Evolutionary conservation across 2,329 filamentous ascomycete species (phyloP), one percentile per base, ranked within the genome.

Genomic region (Fusarium mundagurra): DNA sequence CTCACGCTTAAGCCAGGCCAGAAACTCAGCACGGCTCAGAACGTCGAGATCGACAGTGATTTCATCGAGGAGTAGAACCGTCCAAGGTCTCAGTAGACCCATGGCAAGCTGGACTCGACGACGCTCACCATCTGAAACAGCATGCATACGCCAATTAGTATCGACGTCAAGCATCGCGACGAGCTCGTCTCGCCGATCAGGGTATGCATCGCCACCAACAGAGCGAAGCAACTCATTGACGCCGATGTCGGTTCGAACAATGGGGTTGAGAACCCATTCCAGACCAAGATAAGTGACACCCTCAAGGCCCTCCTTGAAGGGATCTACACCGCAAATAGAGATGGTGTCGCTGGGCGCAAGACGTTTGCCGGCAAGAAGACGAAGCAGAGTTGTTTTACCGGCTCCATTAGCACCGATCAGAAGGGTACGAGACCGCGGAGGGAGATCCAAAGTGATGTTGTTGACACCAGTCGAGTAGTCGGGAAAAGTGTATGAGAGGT

Each of bases 231-330:
- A 90, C 75, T 97, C 95, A 8, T 89, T 89, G 8, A 99, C 96
- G 67, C 94, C 94, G 76, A 99, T 98, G 83, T 99, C 96, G 36
- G 93, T 97, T 59, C 96, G 93, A 54, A 98, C 96, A 78, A 98
- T 97, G 55, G 94, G 94, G 86, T 98, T 98, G 16, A 99, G 89
- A 7, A 98, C 96, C 96, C 96, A 99, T 87, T 99, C 96, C 1
- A 98, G 90, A 2, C 96, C 96, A 13, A 99, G 92, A 83, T 99
- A 99, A 29, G 96, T 98, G 38, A 99, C 96, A 71, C 96, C 96
- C 84, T 98, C 94, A 34, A 98, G 90, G 17, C 92, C 91, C 41
- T 95, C 89, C 82, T 94, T 93, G 89, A 99, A 99, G 14, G 96
- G 96, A 83, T 99, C 96, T 55, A 94, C 90, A 72, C 93, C 94